A percentile compares a stretch with the other conserved stretches of the same genome.
Conservation (phyloP, 129 eudicot genomes). For the Kitagawia praeruptora region DNA sequence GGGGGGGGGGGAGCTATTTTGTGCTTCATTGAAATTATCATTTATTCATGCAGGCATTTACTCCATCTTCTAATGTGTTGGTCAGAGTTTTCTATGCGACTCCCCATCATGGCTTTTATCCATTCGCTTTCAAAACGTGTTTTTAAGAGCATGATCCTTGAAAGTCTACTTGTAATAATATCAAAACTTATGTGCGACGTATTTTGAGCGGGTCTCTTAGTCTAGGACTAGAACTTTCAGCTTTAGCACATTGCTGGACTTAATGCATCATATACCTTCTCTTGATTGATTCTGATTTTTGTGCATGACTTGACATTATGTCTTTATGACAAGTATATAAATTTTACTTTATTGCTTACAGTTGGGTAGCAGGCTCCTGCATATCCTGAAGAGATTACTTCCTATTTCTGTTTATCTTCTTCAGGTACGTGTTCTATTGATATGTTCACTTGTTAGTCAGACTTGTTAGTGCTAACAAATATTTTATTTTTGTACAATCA, state of each 20-base stretch:
- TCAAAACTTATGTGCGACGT: not conserved
- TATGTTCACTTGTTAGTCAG: not conserved
- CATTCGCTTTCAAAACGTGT: not conserved
- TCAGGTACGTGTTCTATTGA: conserved; percentile 45
- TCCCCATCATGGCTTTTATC: too few species aligned
- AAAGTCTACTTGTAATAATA: not conserved
- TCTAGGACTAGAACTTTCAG: not conserved
- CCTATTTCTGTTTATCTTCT: conserved; percentile 92
- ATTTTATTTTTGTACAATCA: not conserved
- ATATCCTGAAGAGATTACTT: conserved; percentile 84
- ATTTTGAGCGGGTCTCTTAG: not conserved
- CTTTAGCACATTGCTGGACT: not conserved
- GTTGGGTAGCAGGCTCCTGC: conserved; percentile 90
- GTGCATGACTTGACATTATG: not conserved
- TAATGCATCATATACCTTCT: not conserved
- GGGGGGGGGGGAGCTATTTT: not conserved
- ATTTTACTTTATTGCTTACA: conserved; percentile 24
- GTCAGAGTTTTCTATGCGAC: not conserved
- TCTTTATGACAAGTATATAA: not conserved
- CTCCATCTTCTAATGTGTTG: not conserved
- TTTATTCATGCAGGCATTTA: not conserved
- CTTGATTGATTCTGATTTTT: not conserved
- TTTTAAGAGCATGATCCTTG: not conserved
- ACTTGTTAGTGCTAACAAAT: not conserved
- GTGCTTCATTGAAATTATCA: not conserved